Conservation (phyloP, 2,329 filamentous ascomycete species). For the Penicillium freii region DNA sequence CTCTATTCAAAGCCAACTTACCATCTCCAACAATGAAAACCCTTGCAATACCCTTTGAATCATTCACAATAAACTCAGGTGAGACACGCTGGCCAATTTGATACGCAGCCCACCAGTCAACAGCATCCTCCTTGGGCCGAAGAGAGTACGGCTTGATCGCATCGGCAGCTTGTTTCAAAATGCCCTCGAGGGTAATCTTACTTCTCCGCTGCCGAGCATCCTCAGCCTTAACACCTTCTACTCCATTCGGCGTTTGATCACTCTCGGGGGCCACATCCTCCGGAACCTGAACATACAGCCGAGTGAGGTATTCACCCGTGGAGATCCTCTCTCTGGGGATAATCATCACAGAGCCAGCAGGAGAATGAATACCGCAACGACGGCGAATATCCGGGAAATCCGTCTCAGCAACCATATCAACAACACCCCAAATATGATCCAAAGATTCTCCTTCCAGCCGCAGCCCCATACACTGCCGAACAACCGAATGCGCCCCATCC, state of each 20-base stretch:
- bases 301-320: constrained; percentile 64
- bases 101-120: constrained; percentile 74
- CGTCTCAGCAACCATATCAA: constrained; percentile 69
- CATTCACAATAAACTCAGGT: constrained; percentile 51
- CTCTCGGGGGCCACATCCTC: constrained; percentile 26
- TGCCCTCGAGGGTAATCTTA: constrained; percentile 61
- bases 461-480: constrained; percentile 55
- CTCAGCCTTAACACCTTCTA: constrained; percentile 60
- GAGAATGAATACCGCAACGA: constrained; percentile 73
- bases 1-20: constrained; percentile 15
- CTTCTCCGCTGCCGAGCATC: constrained; percentile 61
- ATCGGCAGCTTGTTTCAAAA: constrained; percentile 62
- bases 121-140: constrained; percentile 56
- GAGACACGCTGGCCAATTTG: constrained; percentile 69
- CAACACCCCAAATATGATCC: constrained; percentile 71
- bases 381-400: constrained; percentile 78
- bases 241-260: constrained; percentile 14
- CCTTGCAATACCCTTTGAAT: constrained; percentile 66
- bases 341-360: constrained; percentile 72
- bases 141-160: constrained; percentile 68
- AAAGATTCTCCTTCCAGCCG: constrained; percentile 65
- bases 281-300: constrained; percentile 57
- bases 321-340: constrained; percentile 66
- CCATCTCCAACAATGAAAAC: constrained; percentile 71
- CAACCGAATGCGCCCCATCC: constrained; percentile 67